A percentile compares a stretch with the other conserved stretches of the same genome.
These are phyloP conservation scores for Chytriomyces confervae DNA, from an alignment of 192 early-diverging fungal species.

Conservation along the genomic window DNA sequence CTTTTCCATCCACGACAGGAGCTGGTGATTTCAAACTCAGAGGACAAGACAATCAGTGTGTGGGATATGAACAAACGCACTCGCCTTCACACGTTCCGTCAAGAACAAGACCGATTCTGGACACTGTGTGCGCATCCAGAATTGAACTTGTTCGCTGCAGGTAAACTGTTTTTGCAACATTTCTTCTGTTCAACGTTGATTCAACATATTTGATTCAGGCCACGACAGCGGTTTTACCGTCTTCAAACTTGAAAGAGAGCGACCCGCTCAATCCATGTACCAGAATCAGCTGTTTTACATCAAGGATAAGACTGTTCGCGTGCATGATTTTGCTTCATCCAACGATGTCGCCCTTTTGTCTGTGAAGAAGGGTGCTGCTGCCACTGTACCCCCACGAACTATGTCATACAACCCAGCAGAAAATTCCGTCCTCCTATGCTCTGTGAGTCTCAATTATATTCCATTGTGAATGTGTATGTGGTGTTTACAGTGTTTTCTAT, in stretches of 20 bases:
- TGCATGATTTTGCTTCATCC: conserved; percentile 78
- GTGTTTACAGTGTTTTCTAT: not conserved
- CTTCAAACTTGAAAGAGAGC: conserved; percentile 97
- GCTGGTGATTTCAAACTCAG: conserved; percentile 89
- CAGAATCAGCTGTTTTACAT: conserved; percentile 87
- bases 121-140: conserved; percentile 94
- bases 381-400: conserved; percentile 74
- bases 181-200: not conserved
- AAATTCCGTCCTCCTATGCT: conserved; percentile 83
- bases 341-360: conserved; percentile 81
- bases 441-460: conserved; percentile 43
- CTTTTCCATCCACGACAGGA: conserved; percentile 98
- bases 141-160: conserved; percentile 97
- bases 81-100: conserved; percentile 91
- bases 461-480: not conserved
- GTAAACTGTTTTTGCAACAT: conserved; percentile 45
- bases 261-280: conserved; percentile 87
- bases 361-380: conserved; percentile 73
- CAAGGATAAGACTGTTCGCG: conserved; percentile 83
- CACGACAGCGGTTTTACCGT: conserved; percentile 98
- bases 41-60: conserved; percentile 97
- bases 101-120: conserved; percentile 98
- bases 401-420: conserved; percentile 97
- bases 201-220: conserved; percentile 50
- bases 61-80: conserved; percentile 99